These are phyloP conservation scores for Cystoisospora suis DNA, from an alignment of 169 alveolate species.

Conservation along the genomic window DNA sequence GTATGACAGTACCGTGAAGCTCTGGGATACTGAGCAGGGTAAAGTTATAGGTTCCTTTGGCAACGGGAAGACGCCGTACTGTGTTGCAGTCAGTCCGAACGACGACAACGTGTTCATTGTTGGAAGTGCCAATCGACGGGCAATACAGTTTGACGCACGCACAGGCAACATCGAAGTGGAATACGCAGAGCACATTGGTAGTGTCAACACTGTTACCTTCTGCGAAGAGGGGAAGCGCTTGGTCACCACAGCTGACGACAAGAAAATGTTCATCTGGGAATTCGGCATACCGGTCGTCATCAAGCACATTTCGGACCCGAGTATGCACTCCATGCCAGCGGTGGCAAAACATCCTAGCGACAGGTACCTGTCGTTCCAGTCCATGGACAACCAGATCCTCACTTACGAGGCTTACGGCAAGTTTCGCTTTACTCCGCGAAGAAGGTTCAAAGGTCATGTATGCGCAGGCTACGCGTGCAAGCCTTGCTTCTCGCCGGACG, in stretches of 20 bases:
- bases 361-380: slow-evolving; percentile 88
- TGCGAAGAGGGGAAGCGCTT: slow-evolving; percentile 88
- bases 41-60: slow-evolving; percentile 84
- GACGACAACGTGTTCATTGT: slow-evolving; percentile 87
- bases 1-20: slow-evolving; percentile 58
- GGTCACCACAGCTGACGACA: slow-evolving; percentile 95
- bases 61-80: slow-evolving; percentile 89
- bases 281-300: slow-evolving; percentile 93
- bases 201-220: slow-evolving; percentile 90
- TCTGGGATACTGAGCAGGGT: slow-evolving; percentile 97
- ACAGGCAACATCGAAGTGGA: slow-evolving; percentile 83
- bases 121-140: slow-evolving; percentile 89
- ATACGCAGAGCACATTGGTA: slow-evolving; percentile 93
- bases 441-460: slow-evolving; percentile 88
- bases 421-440: slow-evolving; percentile 75
- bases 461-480: slow-evolving; percentile 93
- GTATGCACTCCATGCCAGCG: slow-evolving; percentile 90
- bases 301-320: slow-evolving; percentile 91
- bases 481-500: slow-evolving; percentile 91
- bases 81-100: slow-evolving; percentile 81
- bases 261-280: slow-evolving; percentile 94
- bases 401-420: slow-evolving; percentile 88
- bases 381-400: slow-evolving; percentile 90
- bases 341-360: slow-evolving; percentile 87
- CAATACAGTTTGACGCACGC: slow-evolving; percentile 89